These are phyloP conservation scores for Noccaea bulbosa DNA, from an alignment of 345 rosid species.

Conservation along the genomic window DNA sequence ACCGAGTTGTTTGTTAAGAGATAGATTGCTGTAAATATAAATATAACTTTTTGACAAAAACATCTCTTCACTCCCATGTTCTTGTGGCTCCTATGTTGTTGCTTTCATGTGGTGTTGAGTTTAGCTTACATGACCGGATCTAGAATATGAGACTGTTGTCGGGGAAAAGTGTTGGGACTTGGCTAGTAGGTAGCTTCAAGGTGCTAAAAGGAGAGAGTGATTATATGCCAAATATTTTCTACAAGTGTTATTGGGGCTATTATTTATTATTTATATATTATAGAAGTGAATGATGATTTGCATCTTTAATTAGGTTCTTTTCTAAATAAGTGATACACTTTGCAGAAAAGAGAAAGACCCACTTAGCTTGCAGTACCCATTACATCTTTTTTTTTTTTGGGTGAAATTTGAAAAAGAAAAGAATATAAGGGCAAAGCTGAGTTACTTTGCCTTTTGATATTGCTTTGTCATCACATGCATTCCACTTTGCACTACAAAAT, in stretches of 20 bases:
- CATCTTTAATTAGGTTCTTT: slow-evolving; percentile 44
- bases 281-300: slow-evolving; percentile 46
- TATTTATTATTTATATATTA: slow-evolving; percentile 19
- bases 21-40: slow-evolving; percentile 11
- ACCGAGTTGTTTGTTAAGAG: slow-evolving; percentile 12
- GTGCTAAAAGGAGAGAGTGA: slow-evolving; percentile 25
- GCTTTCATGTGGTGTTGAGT: slow-evolving; percentile 32
- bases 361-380: slow-evolving; percentile 53
- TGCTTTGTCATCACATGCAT: slow-evolving; percentile 92
- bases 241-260: slow-evolving; percentile 20
- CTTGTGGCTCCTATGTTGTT: slow-evolving; percentile 36
- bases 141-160: slow-evolving; percentile 27
- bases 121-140: slow-evolving; percentile 31
- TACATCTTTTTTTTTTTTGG: slow-evolving; percentile 43
- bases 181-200: slow-evolving; percentile 39
- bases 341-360: slow-evolving; percentile 66
- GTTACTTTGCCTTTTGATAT: slow-evolving; percentile 77
- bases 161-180: slow-evolving; percentile 37
- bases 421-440: slow-evolving; percentile 62
- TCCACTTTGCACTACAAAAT: slow-evolving; percentile 91
- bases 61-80: slow-evolving; percentile 15
- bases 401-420: slow-evolving; percentile 52
- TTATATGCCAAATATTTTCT: slow-evolving; percentile 29
- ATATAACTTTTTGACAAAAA: neutral
- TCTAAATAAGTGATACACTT: slow-evolving; percentile 45